Conservation (phyloP, 345 rosid species). For the Melaleuca alternifolia region DNA sequence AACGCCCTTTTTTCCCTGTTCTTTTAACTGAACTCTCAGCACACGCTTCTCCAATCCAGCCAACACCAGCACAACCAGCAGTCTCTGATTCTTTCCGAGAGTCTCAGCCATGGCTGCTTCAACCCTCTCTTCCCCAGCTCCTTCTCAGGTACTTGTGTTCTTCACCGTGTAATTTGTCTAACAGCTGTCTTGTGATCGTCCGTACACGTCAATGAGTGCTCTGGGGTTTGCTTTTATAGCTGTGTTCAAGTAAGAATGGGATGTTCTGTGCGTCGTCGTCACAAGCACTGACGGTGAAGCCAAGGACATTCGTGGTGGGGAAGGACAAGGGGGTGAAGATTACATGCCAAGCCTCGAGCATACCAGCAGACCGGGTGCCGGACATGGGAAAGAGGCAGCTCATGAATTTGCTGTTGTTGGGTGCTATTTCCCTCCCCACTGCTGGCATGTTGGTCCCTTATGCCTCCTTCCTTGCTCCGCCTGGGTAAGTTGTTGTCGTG, state of each 20-base stretch:
- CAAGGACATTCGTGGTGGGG: constrained; percentile 37
- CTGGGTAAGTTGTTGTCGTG: constrained; percentile 39
- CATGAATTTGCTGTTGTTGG: constrained; percentile 79
- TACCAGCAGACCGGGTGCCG: constrained; percentile 74
- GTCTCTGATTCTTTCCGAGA: not conserved
- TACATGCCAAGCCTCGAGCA: constrained; percentile 65
- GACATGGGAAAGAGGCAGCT: constrained; percentile 87
- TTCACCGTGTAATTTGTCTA: not conserved
- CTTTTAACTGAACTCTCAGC: not conserved
- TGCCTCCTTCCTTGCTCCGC: constrained; percentile 59
- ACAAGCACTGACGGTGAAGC: constrained; percentile 39
- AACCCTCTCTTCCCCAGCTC: constrained; percentile 50
- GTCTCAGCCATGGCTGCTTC: constrained; percentile 62
- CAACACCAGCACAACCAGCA: not conserved
- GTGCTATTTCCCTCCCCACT: constrained; percentile 74
- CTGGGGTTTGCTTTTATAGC: constrained; percentile 19
- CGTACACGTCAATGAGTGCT: not conserved
- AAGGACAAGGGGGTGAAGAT: constrained; percentile 29
- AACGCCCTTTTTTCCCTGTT: not conserved
- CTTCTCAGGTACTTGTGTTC: constrained; percentile 45
- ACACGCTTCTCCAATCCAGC: not conserved
- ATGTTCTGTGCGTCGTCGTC: constrained; percentile 35
- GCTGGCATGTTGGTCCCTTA: constrained; percentile 86
- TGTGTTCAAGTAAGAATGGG: constrained; percentile 57
- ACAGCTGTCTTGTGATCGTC: not conserved